A percentile compares a stretch with the other conserved stretches of the same genome.
These are phyloP conservation scores for Deinandra increscens DNA, from an alignment of 129 eudicot genomes.

Conservation along the genomic window DNA sequence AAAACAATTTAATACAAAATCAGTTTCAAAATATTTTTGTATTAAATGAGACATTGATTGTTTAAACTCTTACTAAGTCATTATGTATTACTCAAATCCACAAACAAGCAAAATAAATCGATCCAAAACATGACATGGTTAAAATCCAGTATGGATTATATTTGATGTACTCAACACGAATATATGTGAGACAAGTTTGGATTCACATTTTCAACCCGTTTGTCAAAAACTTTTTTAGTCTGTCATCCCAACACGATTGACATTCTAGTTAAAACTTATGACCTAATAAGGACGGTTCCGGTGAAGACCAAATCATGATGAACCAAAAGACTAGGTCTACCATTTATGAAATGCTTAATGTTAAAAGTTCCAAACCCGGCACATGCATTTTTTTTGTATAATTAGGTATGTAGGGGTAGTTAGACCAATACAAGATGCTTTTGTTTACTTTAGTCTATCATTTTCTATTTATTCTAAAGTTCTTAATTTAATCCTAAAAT, in stretches of 20 bases:
- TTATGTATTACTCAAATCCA: no score
- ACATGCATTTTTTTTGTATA: constrained; percentile 36
- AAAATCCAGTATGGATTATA: no score
- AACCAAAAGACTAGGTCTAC: constrained; percentile 2
- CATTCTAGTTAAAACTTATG: background rate
- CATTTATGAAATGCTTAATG: constrained; percentile 10
- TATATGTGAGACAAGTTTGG: background rate
- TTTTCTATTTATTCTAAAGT: background rate
- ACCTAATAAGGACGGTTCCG: background rate
- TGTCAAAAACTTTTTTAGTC: no score
- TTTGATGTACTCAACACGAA: no score
- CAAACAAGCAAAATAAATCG: no score
- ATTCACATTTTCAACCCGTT: background rate
- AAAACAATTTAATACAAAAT: no score
- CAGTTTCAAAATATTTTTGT: no score
- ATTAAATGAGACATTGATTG: no score
- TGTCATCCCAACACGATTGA: background rate
- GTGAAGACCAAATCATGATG: background rate
- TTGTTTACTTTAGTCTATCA: constrained; percentile 22
- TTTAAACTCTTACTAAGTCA: no score
- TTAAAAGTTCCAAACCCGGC: constrained; percentile 30
- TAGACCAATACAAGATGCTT: constrained; percentile 46
- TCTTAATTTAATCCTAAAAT: constrained; percentile 20
- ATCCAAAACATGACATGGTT: no score
- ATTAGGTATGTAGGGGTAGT: constrained; percentile 27